These are phyloP conservation scores for Saccharata proteae DNA, from an alignment of 2,329 filamentous ascomycete genomes.

Conservation along the genomic window DNA sequence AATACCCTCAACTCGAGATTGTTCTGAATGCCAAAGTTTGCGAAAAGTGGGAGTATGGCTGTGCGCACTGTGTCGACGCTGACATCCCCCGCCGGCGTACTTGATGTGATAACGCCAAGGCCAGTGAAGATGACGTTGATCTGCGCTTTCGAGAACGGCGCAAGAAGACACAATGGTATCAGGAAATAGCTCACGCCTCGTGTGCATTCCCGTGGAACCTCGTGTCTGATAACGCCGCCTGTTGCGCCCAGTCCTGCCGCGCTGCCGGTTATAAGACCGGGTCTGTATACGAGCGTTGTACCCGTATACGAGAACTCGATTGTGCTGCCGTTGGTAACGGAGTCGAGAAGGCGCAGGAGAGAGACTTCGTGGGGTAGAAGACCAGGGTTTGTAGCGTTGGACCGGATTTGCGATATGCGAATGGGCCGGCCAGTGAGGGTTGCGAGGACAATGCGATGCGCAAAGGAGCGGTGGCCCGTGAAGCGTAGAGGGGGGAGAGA, in stretches of 20 bases:
- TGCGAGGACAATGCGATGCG: conserved; percentile 74
- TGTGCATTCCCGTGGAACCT: conserved; percentile 61
- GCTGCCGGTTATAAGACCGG: conserved; percentile 81
- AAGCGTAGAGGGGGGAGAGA: conserved; percentile 51
- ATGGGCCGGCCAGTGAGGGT: conserved; percentile 83
- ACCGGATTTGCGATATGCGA: conserved; percentile 88
- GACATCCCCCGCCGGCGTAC: conserved; percentile 73
- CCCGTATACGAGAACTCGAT: conserved; percentile 96
- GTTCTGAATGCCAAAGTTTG: conserved; percentile 78
- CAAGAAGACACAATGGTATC: conserved; percentile 75
- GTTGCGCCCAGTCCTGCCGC: conserved; percentile 62
- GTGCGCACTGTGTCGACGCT: conserved; percentile 90
- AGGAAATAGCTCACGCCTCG: conserved; percentile 87
- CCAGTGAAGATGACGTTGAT: conserved; percentile 86
- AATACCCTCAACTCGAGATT: conserved; percentile 77
- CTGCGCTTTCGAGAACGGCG: conserved; percentile 83
- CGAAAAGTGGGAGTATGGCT: conserved; percentile 79
- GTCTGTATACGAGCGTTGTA: conserved; percentile 83
- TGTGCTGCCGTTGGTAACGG: conserved; percentile 85
- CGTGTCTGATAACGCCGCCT: conserved; percentile 67
- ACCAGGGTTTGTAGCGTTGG: conserved; percentile 71
- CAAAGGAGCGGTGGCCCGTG: conserved; percentile 71
- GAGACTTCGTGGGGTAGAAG: conserved; percentile 89
- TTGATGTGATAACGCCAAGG: conserved; percentile 81
- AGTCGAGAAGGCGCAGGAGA: conserved; percentile 85